Evolutionary conservation across 768 basidiomycete genomes (phyloP).

Genomic region (Amanita pallidorosea): DNA sequence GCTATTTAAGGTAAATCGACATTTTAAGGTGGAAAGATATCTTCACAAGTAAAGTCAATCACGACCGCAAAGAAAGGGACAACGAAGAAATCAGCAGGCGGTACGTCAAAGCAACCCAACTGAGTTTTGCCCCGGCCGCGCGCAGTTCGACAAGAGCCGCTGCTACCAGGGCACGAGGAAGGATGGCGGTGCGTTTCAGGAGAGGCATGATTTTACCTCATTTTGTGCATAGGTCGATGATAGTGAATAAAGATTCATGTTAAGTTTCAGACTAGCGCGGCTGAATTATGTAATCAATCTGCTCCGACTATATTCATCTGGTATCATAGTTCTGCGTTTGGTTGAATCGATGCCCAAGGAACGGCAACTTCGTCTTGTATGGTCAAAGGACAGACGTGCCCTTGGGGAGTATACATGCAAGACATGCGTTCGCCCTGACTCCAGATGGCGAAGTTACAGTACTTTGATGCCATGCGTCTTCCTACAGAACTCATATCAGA

Average conservation of each 20-base stretch:
- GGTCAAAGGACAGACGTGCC: slow-evolving; percentile 1
- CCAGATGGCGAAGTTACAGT: no score
- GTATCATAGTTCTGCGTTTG: slow-evolving; percentile 23
- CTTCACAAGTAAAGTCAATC: slow-evolving; percentile 14
- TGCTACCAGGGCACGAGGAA: slow-evolving; percentile 56
- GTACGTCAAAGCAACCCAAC: slow-evolving; percentile 38
- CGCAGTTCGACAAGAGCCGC: slow-evolving; percentile 54
- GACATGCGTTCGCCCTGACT: no score
- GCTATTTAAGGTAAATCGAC: slow-evolving; percentile 42
- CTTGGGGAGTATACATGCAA: slow-evolving; percentile 9
- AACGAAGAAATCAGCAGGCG: slow-evolving; percentile 40
- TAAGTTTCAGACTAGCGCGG: slow-evolving; percentile 11
- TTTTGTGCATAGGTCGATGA: slow-evolving; percentile 12
- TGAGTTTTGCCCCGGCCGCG: slow-evolving; percentile 53
- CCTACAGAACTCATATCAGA: slow-evolving; percentile 12
- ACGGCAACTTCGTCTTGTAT: not conserved
- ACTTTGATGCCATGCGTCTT: no score
- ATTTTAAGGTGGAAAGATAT: not conserved
- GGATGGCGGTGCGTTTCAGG: slow-evolving; percentile 35
- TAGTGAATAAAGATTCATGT: slow-evolving; percentile 12
- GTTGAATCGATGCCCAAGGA: slow-evolving; percentile 20
- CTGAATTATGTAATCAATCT: slow-evolving; percentile 26
- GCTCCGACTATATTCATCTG: slow-evolving; percentile 24
- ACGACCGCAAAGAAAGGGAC: slow-evolving; percentile 30
- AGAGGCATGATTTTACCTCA: not conserved